Conservation (phyloP, 148 eudicot genomes). For the Chenopodium berlandieri region DNA sequence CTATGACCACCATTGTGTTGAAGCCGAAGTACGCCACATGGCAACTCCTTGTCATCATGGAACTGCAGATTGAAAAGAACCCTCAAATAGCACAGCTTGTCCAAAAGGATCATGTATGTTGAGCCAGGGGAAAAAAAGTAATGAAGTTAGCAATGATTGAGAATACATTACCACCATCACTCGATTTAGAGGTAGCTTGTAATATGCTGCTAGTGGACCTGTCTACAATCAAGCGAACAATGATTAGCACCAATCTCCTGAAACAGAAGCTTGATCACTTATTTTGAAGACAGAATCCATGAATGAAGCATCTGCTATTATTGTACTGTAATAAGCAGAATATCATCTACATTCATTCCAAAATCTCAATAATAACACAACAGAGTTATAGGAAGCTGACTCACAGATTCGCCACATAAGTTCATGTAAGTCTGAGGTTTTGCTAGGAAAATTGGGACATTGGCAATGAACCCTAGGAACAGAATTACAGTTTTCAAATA, state of each 20-base stretch:
- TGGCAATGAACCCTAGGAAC: slow-evolving; percentile 53
- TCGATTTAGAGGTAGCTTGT: slow-evolving; percentile 80
- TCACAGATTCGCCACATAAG: slow-evolving; percentile 85
- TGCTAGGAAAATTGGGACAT: slow-evolving; percentile 74
- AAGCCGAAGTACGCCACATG: slow-evolving; percentile 86
- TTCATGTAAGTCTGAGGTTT: slow-evolving; percentile 92
- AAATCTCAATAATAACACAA: not conserved
- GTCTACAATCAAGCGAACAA: slow-evolving; percentile 42
- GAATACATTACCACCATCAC: slow-evolving; percentile 65
- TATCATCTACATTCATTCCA: not conserved
- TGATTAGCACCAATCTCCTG: not conserved
- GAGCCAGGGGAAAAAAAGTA: not conserved
- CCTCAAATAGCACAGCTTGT: slow-evolving; percentile 1
- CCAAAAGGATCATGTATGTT: not conserved
- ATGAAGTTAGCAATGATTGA: not conserved
- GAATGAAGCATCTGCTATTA: not conserved
- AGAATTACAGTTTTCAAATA: not conserved
- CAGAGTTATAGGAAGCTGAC: slow-evolving; percentile 16
- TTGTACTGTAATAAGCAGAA: not conserved
- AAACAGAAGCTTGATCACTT: not conserved
- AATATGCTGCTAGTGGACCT: slow-evolving; percentile 94
- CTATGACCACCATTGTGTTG: slow-evolving; percentile 72
- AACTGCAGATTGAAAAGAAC: slow-evolving; percentile 40
- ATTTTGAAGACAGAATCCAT: not conserved
- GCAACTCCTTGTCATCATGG: slow-evolving; percentile 90